Conservation (phyloP, 2,329 filamentous ascomycete genomes). For the Colletotrichum scovillei region DNA sequence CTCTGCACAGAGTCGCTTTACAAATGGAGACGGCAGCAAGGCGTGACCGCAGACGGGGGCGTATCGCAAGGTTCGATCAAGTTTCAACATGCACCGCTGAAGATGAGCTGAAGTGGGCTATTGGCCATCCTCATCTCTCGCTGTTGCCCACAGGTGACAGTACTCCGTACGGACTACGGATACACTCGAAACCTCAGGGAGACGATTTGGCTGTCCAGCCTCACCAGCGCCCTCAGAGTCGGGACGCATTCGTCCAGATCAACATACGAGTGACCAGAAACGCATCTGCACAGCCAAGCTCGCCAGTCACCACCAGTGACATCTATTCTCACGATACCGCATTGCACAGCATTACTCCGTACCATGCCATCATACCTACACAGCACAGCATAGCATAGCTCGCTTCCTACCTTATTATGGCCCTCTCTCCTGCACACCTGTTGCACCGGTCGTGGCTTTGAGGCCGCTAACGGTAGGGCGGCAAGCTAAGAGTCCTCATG, state of each 20-base stretch:
- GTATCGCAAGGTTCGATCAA: conserved; percentile 6
- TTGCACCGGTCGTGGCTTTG: conserved; percentile 28
- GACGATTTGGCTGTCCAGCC: background rate
- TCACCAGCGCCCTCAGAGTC: background rate
- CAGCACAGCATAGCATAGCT: background rate
- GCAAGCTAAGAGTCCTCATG: background rate
- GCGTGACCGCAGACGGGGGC: background rate
- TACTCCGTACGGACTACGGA: too few relatives aligned
- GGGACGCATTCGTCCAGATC: background rate
- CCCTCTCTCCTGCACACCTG: background rate
- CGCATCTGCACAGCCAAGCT: background rate
- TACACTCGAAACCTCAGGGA: background rate
- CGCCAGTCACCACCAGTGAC: background rate
- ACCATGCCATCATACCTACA: background rate
- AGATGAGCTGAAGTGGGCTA: conserved; percentile 2
- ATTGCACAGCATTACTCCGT: background rate
- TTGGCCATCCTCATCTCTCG: background rate
- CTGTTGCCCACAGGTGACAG: background rate
- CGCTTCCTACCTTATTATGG: background rate
- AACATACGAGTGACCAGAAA: background rate
- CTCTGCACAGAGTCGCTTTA: background rate
- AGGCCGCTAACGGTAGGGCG: conserved; percentile 22
- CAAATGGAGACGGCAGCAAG: conserved; percentile 7
- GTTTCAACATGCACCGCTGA: conserved; percentile 19
- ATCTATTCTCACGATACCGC: background rate